Evolutionary conservation across 2,329 filamentous ascomycete genomes (phyloP).

Genomic region (Furcasterigmium sp.): DNA sequence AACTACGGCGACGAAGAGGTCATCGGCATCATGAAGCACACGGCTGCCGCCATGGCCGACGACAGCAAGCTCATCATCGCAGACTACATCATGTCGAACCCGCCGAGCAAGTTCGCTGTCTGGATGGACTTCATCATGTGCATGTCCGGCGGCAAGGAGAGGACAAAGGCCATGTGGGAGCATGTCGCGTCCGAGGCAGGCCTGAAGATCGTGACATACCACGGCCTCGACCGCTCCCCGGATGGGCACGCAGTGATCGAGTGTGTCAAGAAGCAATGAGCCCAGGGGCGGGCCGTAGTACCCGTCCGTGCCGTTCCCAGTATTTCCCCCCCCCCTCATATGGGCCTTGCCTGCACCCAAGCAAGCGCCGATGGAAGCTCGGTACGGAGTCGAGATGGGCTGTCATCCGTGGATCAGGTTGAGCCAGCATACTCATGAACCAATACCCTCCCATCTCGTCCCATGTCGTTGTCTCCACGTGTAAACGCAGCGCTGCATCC

Average conservation of each 20-base stretch:
- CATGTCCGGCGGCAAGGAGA: constrained; percentile 25
- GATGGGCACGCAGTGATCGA: constrained; percentile 14
- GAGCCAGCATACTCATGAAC: background rate
- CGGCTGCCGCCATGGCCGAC: constrained; percentile 21
- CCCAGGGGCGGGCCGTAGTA: background rate
- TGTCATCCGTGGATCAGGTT: too few species aligned
- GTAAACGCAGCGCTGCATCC: background rate
- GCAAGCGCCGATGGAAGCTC: too few species aligned
- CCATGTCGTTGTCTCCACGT: background rate
- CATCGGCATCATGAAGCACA: constrained; percentile 22
- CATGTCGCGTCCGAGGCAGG: constrained; percentile 17
- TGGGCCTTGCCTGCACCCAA: too few species aligned
- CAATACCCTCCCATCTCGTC: background rate
- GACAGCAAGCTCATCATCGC: constrained; percentile 27
- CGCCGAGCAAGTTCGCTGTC: constrained; percentile 16
- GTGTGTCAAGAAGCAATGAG: constrained; percentile 9
- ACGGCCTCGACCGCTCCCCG: constrained; percentile 9
- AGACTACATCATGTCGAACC: constrained; percentile 22
- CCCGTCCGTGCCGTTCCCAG: background rate
- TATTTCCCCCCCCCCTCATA: background rate
- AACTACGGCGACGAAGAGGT: constrained; percentile 27
- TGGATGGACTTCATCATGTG: constrained; percentile 25
- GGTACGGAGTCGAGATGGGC: too few species aligned
- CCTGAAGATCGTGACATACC: constrained; percentile 17
- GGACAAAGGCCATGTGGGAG: constrained; percentile 19